Conservation (phyloP, 495 filamentous ascomycete genomes). For the Wilcoxina mikolae region DNA sequence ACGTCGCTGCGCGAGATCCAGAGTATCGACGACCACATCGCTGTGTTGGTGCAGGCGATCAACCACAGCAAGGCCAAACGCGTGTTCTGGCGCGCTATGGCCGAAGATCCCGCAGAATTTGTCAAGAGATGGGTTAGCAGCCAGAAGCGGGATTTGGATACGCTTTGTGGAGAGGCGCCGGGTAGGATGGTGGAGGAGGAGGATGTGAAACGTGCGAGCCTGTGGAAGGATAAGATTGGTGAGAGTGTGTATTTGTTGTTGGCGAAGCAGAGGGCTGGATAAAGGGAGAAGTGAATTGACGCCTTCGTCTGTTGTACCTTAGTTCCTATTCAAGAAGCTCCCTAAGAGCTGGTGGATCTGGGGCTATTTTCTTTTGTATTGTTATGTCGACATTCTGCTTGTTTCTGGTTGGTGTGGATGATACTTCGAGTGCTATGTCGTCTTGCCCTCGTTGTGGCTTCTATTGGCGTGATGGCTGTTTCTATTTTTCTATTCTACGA, state of each 20-base stretch:
- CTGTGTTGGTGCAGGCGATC: slow-evolving; percentile 61
- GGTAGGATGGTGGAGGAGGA: slow-evolving; percentile 50
- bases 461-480: too few species aligned
- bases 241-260: slow-evolving; percentile 28
- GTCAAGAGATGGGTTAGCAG: slow-evolving; percentile 69
- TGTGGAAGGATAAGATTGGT: slow-evolving; percentile 28
- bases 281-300: slow-evolving; percentile 4
- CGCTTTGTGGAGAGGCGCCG: slow-evolving; percentile 67
- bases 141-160: slow-evolving; percentile 80
- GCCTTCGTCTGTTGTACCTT: too few species aligned
- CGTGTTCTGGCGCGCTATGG: slow-evolving; percentile 60
- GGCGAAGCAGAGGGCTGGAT: slow-evolving; percentile 14
- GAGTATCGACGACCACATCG: slow-evolving; percentile 66
- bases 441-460: too few species aligned
- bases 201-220: slow-evolving; percentile 43
- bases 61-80: slow-evolving; percentile 69
- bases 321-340: too few species aligned
- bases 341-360: too few species aligned
- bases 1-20: slow-evolving; percentile 54
- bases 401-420: too few species aligned
- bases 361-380: too few species aligned
- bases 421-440: too few species aligned
- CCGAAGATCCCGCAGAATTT: slow-evolving; percentile 67
- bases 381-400: too few species aligned
- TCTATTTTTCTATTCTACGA: too few species aligned